phyloP scores from a whole-genome alignment of 2,329 filamentous ascomycete genomes.

The Stagonosporopsis vannaccii region DNA sequence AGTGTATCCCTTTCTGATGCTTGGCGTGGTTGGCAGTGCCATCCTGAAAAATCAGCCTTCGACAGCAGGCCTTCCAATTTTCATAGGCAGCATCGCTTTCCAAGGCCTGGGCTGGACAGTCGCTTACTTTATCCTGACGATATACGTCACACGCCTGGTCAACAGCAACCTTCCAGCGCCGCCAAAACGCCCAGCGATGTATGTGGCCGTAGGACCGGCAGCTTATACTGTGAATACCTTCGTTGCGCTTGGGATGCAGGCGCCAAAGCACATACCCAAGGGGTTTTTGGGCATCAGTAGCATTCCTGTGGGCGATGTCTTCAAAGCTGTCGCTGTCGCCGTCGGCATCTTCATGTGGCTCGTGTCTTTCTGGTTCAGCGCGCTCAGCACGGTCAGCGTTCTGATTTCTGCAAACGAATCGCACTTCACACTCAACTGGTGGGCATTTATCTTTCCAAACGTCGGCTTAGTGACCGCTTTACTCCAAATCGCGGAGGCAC shows the following conservation, averaged over 20 bases:
- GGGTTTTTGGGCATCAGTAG: constrained; percentile 44
- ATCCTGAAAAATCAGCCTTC: constrained; percentile 47
- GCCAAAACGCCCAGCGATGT: constrained; percentile 56
- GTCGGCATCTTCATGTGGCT: constrained; percentile 57
- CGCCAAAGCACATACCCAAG: constrained; percentile 44
- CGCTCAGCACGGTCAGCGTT: constrained; percentile 50
- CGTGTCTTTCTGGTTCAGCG: constrained; percentile 60
- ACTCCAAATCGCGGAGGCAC: constrained; percentile 62
- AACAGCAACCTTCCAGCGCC: constrained; percentile 60
- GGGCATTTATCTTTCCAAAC: constrained; percentile 70
- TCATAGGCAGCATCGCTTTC: constrained; percentile 68
- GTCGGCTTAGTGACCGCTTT: constrained; percentile 64
- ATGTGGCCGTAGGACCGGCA: constrained; percentile 57
- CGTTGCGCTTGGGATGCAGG: constrained; percentile 53
- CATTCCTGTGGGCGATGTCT: constrained; percentile 46
- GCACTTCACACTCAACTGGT: constrained; percentile 48
- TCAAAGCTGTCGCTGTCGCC: constrained; percentile 52
- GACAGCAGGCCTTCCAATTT: constrained; percentile 28
- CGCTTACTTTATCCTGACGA: constrained; percentile 72
- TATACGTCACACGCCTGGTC: constrained; percentile 75
- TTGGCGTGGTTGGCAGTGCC: constrained; percentile 47
- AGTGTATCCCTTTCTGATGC: constrained; percentile 45
- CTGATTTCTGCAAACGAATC: constrained; percentile 50
- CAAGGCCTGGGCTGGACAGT: constrained; percentile 73
- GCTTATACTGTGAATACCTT: constrained; percentile 37